Evolutionary conservation across 2,329 filamentous ascomycete species (phyloP), one percentile per base, ranked within the genome.

Genomic region (Akanthomyces lecanii): DNA sequence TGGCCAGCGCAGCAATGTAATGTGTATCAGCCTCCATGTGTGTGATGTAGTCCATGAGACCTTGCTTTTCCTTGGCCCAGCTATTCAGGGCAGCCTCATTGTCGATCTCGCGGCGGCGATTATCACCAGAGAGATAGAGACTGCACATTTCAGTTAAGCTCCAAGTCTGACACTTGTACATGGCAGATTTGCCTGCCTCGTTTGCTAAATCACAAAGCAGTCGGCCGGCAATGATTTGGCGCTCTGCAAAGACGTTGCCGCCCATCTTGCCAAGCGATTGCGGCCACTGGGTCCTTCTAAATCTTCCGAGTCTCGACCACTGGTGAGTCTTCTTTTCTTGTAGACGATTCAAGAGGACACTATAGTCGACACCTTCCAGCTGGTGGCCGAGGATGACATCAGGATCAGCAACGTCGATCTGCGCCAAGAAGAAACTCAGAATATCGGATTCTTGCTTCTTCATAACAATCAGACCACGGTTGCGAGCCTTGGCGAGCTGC

Each of bases 121-220:
- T 89, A 63, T 86, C 85, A 30, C 85, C 85, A 38, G 87, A 83
- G 5, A 99, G 87, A 68, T 97, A 96, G 18, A 98, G 83, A 66
- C 89, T 91, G 74, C 92, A 96, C 93, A 99, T 99, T 75, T 99
- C 95, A 2, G 94, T 96, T 75, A 99, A 82, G 74, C 90, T 97
- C 95, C 95, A 99, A 3, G 93, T 96, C 75, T 97, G 94, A 75
- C 95, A 99, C 78, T 96, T 97, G 70, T 85, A 88, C 94, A 98
- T 98, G 67, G 92, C 85, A 12, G 94, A 97, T 80, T 97, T 98
- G 75, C 95, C 95, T 71, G 96, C 91, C 69, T 99, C 95, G 73
- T 99, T 99, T 63, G 89, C 92, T 64, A 98, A 81, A 78, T 99
- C 95, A 74, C 95, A 98, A 63, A 98, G 84, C 65, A 99, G 80